A percentile compares a stretch with the other conserved stretches of the same genome.
These are phyloP conservation scores for Lepidium didymum DNA, from an alignment of 345 rosid species.

Conservation along the genomic window DNA sequence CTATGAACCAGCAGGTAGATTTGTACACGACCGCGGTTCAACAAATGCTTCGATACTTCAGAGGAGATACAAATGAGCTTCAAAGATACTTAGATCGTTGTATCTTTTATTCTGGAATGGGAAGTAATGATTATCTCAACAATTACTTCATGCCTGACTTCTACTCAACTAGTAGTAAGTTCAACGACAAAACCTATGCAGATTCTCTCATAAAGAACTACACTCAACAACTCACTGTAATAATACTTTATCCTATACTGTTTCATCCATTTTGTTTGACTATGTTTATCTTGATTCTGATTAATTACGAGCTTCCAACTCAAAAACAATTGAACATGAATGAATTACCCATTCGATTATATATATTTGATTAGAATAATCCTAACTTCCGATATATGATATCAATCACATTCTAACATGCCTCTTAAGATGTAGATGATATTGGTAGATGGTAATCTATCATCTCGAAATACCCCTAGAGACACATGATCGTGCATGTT, in stretches of 20 bases:
- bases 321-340: no score
- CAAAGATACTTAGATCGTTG: conserved; percentile 55
- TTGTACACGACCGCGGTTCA: conserved; percentile 38
- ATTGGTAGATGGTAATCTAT: no score
- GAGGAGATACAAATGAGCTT: conserved; percentile 53
- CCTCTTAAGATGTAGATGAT: no score
- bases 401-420: no score
- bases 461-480: no score
- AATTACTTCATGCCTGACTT: conserved; percentile 81
- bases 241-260: conserved; percentile 4
- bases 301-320: no score
- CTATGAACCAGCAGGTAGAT: conserved; percentile 67
- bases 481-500: no score
- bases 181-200: conserved; percentile 50
- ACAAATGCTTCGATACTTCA: conserved; percentile 52
- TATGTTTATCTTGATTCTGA: no score
- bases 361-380: no score
- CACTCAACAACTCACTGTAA: conserved; percentile 56
- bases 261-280: no score
- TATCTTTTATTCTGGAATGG: conserved; percentile 68
- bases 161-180: conserved; percentile 55
- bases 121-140: conserved; percentile 88
- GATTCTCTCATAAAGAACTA: conserved; percentile 65
- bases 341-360: no score
- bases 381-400: no score